phyloP scores from a whole-genome alignment of 1,139 yeast genomes.

The Eremothecium gossypii region DNA sequence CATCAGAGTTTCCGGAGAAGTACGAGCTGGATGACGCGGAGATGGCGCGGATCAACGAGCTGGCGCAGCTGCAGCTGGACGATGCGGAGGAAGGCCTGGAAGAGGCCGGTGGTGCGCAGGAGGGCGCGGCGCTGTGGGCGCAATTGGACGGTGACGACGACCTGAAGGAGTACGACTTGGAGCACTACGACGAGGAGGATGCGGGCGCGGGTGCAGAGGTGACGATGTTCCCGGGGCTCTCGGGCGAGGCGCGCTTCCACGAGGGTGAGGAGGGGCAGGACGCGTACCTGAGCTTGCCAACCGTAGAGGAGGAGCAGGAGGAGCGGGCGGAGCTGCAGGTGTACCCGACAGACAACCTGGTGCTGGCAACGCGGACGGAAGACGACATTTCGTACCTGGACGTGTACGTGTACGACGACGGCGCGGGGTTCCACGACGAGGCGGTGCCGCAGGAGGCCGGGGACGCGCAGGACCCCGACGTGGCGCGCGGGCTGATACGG shows the following conservation, averaged over 20 bases:
- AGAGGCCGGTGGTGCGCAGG: conserved; percentile 14
- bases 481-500: conserved; percentile 60
- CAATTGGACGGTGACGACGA: conserved; percentile 69
- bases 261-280: conserved; percentile 59
- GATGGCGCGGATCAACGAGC: conserved; percentile 77
- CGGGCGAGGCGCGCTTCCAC: conserved; percentile 44
- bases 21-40: conserved; percentile 87
- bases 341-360: conserved; percentile 81
- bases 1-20: conserved; percentile 85
- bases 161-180: conserved; percentile 78
- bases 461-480: conserved; percentile 54
- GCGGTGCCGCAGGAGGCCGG: conserved; percentile 51
- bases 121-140: conserved; percentile 32
- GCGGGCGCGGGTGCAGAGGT: conserved; percentile 39
- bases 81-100: conserved; percentile 58
- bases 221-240: conserved; percentile 63
- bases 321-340: conserved; percentile 81
- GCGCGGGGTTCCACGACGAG: conserved; percentile 69
- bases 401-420: conserved; percentile 90
- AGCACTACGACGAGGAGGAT: conserved; percentile 60
- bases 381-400: conserved; percentile 90
- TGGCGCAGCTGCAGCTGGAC: conserved; percentile 73
- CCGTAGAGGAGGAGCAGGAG: conserved; percentile 49
- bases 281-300: conserved; percentile 69
- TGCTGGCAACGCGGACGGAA: conserved; percentile 89